These are phyloP conservation scores for Flaveria linearis DNA, from an alignment of 129 eudicot genomes.

Conservation along the genomic window DNA sequence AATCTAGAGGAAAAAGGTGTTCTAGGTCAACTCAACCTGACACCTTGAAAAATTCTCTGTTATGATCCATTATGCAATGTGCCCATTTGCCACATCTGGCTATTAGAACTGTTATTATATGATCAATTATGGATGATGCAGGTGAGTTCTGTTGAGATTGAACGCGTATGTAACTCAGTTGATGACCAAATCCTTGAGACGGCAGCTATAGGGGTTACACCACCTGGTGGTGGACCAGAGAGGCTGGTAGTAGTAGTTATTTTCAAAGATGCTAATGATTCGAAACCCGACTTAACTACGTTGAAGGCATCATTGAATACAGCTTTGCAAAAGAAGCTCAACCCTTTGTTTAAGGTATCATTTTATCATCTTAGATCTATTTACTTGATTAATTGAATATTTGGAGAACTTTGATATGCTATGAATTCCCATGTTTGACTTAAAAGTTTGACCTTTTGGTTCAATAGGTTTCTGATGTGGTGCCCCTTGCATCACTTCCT, in stretches of 20 bases:
- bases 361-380: slow-evolving; percentile 11
- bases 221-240: slow-evolving; percentile 91
- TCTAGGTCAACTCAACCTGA: not conserved
- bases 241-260: slow-evolving; percentile 72
- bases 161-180: slow-evolving; percentile 65
- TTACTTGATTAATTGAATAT: not conserved
- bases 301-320: slow-evolving; percentile 55
- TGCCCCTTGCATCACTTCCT: slow-evolving; percentile 69
- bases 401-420: slow-evolving; percentile 7
- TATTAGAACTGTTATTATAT: slow-evolving; percentile 1
- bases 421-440: slow-evolving; percentile 19
- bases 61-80: not conserved
- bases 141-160: slow-evolving; percentile 97
- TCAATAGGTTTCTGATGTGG: slow-evolving; percentile 63
- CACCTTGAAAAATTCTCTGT: not conserved
- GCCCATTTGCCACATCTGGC: not conserved
- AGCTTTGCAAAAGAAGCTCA: slow-evolving; percentile 72
- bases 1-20: not conserved
- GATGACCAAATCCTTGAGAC: slow-evolving; percentile 68
- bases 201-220: slow-evolving; percentile 88
- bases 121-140: slow-evolving; percentile 21
- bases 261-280: slow-evolving; percentile 46
- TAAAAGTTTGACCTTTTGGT: not conserved
- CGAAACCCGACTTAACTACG: slow-evolving; percentile 40
- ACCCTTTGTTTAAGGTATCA: slow-evolving; percentile 89